Evolutionary conservation across 148 eudicot genomes (phyloP).

Genomic region (Camellia lanceoleosa): DNA sequence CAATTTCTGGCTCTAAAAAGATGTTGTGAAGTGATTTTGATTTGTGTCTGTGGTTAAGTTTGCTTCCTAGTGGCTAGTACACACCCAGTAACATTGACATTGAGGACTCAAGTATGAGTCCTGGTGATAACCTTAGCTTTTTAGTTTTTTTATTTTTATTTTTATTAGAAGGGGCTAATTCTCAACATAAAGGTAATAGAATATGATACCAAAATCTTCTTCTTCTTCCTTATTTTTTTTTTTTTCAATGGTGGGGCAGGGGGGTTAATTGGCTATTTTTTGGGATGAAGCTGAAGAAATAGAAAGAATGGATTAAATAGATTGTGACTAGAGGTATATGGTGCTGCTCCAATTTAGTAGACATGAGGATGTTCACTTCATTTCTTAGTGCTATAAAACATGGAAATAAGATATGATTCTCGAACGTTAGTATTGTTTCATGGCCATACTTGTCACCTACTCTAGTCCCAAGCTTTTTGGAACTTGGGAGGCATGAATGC

Average conservation of each 20-base stretch:
- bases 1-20: not conserved
- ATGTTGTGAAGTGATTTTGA: not conserved
- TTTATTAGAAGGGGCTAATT: not conserved
- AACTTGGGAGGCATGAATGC: not conserved
- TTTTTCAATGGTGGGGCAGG: no score
- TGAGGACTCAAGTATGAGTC: not conserved
- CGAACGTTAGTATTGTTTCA: not conserved
- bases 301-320: not conserved
- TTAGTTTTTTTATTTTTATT: not conserved
- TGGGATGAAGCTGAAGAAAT: not conserved
- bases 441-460: not conserved
- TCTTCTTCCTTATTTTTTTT: no score
- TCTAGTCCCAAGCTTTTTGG: not conserved
- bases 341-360: not conserved
- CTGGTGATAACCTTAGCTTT: not conserved
- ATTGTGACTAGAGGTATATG: not conserved
- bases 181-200: not conserved
- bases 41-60: not conserved
- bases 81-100: not conserved
- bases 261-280: not conserved
- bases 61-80: not conserved
- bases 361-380: not conserved
- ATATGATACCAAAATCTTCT: not conserved
- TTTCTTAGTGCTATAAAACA: not conserved
- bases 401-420: not conserved